Evolutionary conservation across 108 stramenopile genomes (phyloP).

Genomic region (Nitzschia palea): DNA sequence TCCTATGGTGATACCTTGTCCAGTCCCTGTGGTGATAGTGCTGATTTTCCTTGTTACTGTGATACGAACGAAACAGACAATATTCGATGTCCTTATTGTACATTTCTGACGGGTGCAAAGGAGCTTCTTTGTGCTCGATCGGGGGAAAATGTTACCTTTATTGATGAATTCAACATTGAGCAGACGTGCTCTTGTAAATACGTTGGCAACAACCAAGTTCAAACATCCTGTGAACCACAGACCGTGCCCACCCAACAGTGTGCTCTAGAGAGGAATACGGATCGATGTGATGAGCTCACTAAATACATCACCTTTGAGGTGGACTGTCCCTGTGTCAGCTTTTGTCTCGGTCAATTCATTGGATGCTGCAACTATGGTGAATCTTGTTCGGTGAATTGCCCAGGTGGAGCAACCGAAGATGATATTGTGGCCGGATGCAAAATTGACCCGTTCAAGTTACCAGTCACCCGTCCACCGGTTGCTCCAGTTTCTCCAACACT

Average conservation of each 20-base stretch:
- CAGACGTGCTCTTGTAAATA: slow-evolving; percentile 14
- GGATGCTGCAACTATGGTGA: slow-evolving; percentile 2
- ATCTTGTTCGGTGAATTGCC: not conserved
- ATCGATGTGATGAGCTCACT: not conserved
- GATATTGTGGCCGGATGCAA: slow-evolving; percentile 9
- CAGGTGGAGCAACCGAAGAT: not conserved
- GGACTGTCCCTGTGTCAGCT: not conserved
- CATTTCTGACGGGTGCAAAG: not conserved
- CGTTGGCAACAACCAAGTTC: slow-evolving; percentile 6
- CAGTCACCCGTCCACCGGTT: not conserved
- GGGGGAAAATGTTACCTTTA: not conserved
- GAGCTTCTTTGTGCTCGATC: not conserved
- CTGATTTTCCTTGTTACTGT: slow-evolving; percentile 8
- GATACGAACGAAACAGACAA: not conserved
- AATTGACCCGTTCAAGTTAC: slow-evolving; percentile 7
- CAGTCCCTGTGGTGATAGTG: not conserved
- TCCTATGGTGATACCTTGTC: not conserved
- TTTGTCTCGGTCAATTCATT: not conserved
- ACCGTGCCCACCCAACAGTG: not conserved
- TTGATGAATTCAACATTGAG: not conserved
- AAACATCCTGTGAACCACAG: slow-evolving; percentile 8
- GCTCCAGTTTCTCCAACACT: not conserved
- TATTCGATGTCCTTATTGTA: slow-evolving; percentile 7
- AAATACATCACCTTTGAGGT: not conserved
- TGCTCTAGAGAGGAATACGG: slow-evolving; percentile 3